A percentile compares a stretch with the other conserved stretches of the same genome.
Evolutionary conservation across 116 monocot species (phyloP).

Genomic region (Papilionanthe hybrid): DNA sequence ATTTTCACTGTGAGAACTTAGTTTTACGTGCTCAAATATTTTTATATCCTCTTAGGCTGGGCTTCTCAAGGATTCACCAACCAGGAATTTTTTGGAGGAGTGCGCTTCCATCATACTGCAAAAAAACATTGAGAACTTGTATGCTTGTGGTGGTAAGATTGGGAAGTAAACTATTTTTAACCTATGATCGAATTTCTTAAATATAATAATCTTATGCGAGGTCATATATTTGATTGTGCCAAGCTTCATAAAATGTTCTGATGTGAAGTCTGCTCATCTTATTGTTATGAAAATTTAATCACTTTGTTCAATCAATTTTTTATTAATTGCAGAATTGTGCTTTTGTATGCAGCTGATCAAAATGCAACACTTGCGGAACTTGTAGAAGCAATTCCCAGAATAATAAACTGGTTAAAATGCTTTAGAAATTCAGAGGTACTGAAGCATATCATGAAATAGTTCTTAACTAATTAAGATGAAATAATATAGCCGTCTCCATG

Average conservation of each 20-base stretch:
- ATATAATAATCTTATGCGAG: neutral
- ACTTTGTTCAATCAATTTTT: neutral
- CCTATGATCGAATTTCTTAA: neutral
- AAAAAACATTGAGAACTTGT: conserved; percentile 74
- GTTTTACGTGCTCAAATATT: neutral
- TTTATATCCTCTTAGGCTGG: conserved; percentile 50
- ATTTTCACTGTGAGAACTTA: neutral
- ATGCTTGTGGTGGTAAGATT: conserved; percentile 75
- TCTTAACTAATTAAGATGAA: neutral
- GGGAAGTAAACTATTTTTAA: neutral
- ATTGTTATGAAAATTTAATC: neutral
- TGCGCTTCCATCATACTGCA: conserved; percentile 52
- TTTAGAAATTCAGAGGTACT: conserved; percentile 50
- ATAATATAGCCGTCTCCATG: neutral
- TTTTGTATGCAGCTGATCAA: conserved; percentile 54
- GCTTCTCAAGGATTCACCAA: conserved; percentile 63
- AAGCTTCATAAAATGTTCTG: neutral
- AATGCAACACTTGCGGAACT: conserved; percentile 41
- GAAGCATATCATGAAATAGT: neutral
- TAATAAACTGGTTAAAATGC: conserved; percentile 67
- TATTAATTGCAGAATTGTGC: neutral
- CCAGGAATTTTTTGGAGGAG: conserved; percentile 66
- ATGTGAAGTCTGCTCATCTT: neutral
- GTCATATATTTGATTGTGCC: neutral
- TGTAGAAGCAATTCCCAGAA: conserved; percentile 57